Evolutionary conservation across 176 grass and related monocot genomes (phyloP).

Genomic region (Elymus sibiricus): DNA sequence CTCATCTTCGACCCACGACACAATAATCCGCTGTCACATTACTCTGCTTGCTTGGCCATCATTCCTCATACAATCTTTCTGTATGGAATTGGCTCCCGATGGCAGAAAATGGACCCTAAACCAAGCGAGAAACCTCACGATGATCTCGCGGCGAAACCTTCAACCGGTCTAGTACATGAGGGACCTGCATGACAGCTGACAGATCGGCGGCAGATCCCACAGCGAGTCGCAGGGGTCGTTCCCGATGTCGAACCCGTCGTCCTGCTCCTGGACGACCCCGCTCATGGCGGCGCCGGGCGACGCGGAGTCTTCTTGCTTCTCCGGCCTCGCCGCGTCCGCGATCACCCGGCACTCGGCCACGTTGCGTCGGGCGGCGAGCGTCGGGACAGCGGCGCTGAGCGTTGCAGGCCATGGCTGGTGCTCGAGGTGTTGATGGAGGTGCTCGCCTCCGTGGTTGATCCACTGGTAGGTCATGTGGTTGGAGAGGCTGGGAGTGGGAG

Average conservation of each 20-base stretch:
- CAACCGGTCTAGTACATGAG: constrained; percentile 33
- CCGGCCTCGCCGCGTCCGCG: constrained; percentile 35
- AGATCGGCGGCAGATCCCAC: constrained; percentile 62
- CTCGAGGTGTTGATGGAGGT: constrained; percentile 27
- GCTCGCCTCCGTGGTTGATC: constrained; percentile 12
- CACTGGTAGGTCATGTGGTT: constrained; percentile 20
- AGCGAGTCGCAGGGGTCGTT: constrained; percentile 47
- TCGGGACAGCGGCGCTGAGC: constrained; percentile 10
- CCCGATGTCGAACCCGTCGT: constrained; percentile 23
- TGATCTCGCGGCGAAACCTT: not conserved
- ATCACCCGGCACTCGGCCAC: not conserved
- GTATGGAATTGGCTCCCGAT: constrained; percentile 44
- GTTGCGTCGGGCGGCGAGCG: not conserved
- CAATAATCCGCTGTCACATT: constrained; percentile 1
- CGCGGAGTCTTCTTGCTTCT: constrained; percentile 31
- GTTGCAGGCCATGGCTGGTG: constrained; percentile 22
- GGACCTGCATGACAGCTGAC: constrained; percentile 42
- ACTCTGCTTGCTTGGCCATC: constrained; percentile 33
- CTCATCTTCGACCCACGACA: not conserved
- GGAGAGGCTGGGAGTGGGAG: not conserved
- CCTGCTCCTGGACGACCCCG: constrained; percentile 16
- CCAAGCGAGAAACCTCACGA: not conserved
- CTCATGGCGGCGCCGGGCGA: constrained; percentile 22
- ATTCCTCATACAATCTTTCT: constrained; percentile 39
- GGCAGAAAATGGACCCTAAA: constrained; percentile 35